These are phyloP conservation scores for Catharanthus roseus DNA, from an alignment of 257 asterid genomes.

Conservation along the genomic window DNA sequence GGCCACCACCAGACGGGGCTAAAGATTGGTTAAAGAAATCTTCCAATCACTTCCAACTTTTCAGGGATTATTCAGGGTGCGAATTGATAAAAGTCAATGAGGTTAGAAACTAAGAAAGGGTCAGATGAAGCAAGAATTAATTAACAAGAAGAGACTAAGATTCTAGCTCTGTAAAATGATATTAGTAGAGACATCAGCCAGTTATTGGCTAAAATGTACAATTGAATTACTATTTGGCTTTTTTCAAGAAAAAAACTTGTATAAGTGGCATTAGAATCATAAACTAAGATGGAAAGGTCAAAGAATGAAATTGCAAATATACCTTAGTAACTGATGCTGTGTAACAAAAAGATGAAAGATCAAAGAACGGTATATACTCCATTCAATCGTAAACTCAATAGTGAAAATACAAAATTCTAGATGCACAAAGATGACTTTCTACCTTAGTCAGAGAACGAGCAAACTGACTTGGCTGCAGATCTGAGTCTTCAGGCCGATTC, in stretches of 20 bases:
- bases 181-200: background rate
- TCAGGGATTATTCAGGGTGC: background rate
- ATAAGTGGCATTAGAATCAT: background rate
- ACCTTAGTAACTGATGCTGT: background rate
- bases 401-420: background rate
- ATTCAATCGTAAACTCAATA: background rate
- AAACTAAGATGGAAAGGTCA: background rate
- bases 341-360: background rate
- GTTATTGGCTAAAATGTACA: background rate
- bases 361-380: background rate
- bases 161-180: background rate
- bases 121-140: background rate
- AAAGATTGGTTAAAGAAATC: background rate
- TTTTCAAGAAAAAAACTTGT: background rate
- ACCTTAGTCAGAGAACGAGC: constrained; percentile 90
- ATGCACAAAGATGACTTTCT: constrained; percentile 6
- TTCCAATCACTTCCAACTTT: background rate
- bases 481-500: constrained; percentile 71
- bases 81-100: too few relatives aligned
- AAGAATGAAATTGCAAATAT: background rate
- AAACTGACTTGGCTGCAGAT: constrained; percentile 89
- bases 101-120: background rate
- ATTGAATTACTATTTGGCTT: background rate
- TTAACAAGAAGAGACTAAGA: too few relatives aligned
- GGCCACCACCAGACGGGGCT: background rate